These are phyloP conservation scores for Aspergillus wentii DNA, from an alignment of 495 filamentous ascomycete genomes.

Conservation along the genomic window DNA sequence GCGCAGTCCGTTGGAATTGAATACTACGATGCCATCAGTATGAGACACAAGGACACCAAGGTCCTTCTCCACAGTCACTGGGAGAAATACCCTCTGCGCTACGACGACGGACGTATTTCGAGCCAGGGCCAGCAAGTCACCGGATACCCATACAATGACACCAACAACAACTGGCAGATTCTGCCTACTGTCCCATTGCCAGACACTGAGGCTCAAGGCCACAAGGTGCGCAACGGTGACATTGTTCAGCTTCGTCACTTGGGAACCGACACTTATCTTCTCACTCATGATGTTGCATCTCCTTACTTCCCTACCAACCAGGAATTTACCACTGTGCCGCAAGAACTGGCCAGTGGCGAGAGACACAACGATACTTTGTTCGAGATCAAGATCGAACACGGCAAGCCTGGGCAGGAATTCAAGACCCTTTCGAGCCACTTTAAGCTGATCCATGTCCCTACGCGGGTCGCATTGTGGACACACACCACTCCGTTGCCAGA, in stretches of 20 bases:
- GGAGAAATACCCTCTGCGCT: constrained; percentile 84
- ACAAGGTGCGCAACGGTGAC: constrained; percentile 77
- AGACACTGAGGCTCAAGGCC: constrained; percentile 48
- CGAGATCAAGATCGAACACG: constrained; percentile 84
- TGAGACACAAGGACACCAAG: constrained; percentile 96
- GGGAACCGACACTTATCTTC: constrained; percentile 77
- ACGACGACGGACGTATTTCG: constrained; percentile 95
- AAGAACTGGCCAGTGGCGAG: constrained; percentile 68
- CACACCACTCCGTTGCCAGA: constrained; percentile 90
- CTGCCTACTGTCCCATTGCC: constrained; percentile 56
- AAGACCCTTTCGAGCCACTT: constrained; percentile 86
- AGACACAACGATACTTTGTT: constrained; percentile 89
- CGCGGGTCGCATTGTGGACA: constrained; percentile 98
- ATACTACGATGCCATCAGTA: constrained; percentile 83
- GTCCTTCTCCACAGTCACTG: constrained; percentile 91
- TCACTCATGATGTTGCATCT: constrained; percentile 98
- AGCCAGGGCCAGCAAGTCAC: constrained; percentile 98
- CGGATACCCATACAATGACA: constrained; percentile 95
- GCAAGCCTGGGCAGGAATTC: constrained; percentile 78
- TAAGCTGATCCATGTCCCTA: constrained; percentile 89
- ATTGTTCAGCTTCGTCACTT: constrained; percentile 83
- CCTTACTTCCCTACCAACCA: constrained; percentile 97
- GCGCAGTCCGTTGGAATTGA: constrained; percentile 78
- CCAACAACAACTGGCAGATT: constrained; percentile 98
- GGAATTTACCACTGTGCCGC: constrained; percentile 83